These are phyloP conservation scores for Penicillium desertorum DNA, from an alignment of 495 filamentous ascomycete species.

Conservation along the genomic window DNA sequence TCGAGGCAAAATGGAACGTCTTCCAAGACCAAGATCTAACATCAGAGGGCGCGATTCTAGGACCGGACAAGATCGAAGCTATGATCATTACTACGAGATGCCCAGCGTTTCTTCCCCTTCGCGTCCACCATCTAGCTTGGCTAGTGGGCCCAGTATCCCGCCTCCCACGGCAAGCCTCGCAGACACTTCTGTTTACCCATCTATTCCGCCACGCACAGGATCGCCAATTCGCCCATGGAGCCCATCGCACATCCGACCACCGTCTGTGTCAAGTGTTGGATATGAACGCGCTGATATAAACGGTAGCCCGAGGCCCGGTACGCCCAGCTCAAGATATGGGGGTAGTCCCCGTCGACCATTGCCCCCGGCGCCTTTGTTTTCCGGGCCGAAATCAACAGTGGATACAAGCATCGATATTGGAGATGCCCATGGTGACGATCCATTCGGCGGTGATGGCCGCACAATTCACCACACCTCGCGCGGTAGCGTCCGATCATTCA, in stretches of 20 bases:
- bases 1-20: slow-evolving; percentile 18
- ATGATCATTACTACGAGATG: slow-evolving; percentile 35
- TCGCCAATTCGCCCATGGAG: slow-evolving; percentile 74
- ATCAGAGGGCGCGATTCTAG: slow-evolving; percentile 24
- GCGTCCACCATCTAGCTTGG: slow-evolving; percentile 56
- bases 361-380: slow-evolving; percentile 88
- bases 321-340: slow-evolving; percentile 81
- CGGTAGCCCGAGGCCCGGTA: slow-evolving; percentile 85
- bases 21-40: slow-evolving; percentile 33
- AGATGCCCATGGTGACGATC: slow-evolving; percentile 68
- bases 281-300: slow-evolving; percentile 90
- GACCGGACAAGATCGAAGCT: slow-evolving; percentile 26
- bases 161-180: slow-evolving; percentile 47
- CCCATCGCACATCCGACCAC: slow-evolving; percentile 59
- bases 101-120: slow-evolving; percentile 40
- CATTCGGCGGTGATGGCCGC: slow-evolving; percentile 66
- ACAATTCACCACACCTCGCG: slow-evolving; percentile 44
- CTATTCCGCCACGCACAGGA: slow-evolving; percentile 49
- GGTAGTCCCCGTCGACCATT: slow-evolving; percentile 82
- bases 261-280: slow-evolving; percentile 53
- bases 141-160: slow-evolving; percentile 54
- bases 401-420: slow-evolving; percentile 52
- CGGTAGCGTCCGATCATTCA: slow-evolving; percentile 59
- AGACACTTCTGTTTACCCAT: slow-evolving; percentile 43
- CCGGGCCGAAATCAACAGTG: slow-evolving; percentile 38